phyloP scores from a whole-genome alignment of 139 green algal genomes.

The Zygnema circumcarinatum region DNA sequence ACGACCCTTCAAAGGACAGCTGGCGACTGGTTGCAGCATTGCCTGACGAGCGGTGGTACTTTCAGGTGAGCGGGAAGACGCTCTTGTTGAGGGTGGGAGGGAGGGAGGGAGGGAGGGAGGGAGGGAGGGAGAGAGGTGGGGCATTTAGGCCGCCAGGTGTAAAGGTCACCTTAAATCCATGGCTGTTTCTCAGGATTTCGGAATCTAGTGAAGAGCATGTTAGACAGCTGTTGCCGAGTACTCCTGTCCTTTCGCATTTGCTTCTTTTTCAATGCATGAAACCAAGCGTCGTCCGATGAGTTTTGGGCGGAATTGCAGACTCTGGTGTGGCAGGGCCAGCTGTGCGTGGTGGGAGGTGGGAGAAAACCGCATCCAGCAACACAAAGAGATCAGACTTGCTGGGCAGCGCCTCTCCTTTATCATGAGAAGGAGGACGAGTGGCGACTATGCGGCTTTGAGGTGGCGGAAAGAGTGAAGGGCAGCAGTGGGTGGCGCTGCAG shows the following conservation, averaged over 20 bases:
- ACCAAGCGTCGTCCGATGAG: no score
- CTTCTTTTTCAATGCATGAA: no score
- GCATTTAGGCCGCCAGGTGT: no score
- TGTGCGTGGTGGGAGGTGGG: not conserved
- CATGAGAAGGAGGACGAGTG: not conserved
- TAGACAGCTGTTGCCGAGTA: no score
- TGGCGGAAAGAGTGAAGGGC: not conserved
- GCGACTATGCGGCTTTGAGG: not conserved
- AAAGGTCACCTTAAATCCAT: no score
- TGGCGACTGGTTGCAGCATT: not conserved
- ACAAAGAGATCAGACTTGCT: not conserved
- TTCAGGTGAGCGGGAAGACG: constrained; percentile 16
- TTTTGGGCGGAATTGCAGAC: not conserved
- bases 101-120: no score
- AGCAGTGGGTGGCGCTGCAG: not conserved
- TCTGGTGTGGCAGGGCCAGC: not conserved
- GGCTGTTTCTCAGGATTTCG: no score
- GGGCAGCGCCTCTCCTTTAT: not conserved
- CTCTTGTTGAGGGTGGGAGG: no score
- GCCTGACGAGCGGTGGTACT: not conserved
- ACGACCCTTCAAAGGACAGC: not conserved
- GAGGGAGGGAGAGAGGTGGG: no score
- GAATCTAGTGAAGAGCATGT: no score
- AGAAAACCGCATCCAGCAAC: not conserved
- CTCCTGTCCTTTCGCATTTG: no score